Evolutionary conservation across 495 filamentous ascomycete genomes (phyloP).

Genomic region (Schizothecium vesticola): DNA sequence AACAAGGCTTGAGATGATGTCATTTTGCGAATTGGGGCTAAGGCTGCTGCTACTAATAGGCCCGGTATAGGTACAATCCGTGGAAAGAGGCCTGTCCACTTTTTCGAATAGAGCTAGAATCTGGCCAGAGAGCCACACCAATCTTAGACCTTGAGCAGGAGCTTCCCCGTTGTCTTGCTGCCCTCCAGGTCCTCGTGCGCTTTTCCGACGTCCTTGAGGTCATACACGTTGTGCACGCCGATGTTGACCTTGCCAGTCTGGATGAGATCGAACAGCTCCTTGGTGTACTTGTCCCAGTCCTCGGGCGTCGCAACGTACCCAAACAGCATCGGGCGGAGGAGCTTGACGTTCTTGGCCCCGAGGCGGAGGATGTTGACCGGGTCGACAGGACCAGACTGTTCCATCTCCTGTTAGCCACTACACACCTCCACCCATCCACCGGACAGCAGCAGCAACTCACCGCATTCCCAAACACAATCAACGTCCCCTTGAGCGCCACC

Average conservation of each 20-base stretch:
- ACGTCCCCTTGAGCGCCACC: conserved; percentile 73
- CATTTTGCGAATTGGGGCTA: neutral
- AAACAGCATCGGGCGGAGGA: conserved; percentile 70
- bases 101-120: neutral
- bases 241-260: conserved; percentile 62
- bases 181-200: conserved; percentile 82
- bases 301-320: conserved; percentile 70
- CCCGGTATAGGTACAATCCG: neutral
- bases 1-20: conserved; percentile 23
- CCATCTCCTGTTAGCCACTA: conserved; percentile 1
- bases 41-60: neutral
- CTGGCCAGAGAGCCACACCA: neutral
- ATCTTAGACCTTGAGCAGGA: conserved; percentile 45
- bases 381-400: conserved; percentile 62
- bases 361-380: conserved; percentile 65
- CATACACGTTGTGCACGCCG: conserved; percentile 74
- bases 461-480: conserved; percentile 86
- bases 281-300: conserved; percentile 66
- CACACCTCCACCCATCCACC: neutral
- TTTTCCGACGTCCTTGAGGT: conserved; percentile 65
- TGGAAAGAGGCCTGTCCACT: neutral
- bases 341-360: conserved; percentile 72
- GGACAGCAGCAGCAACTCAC: conserved; percentile 32
- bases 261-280: conserved; percentile 71
- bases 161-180: conserved; percentile 78